Conservation (phyloP, 31 red algal species). For the Endocladia muricata region DNA sequence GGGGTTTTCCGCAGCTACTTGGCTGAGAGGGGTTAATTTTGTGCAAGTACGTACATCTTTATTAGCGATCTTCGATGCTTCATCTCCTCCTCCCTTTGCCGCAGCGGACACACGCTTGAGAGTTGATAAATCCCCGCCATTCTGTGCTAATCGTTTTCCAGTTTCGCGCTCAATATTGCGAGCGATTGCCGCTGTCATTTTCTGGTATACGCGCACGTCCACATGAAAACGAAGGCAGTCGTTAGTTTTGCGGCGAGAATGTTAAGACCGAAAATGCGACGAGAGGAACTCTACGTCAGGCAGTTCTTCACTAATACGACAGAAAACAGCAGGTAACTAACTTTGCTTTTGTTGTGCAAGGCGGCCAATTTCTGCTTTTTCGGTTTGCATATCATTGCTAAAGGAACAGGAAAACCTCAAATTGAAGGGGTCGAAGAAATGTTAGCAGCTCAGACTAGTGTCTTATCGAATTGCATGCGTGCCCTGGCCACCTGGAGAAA, state of each 20-base stretch:
- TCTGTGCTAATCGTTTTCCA: slow-evolving; percentile 29
- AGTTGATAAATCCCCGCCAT: slow-evolving; percentile 38
- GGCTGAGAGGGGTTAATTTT: no score
- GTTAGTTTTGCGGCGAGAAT: background rate
- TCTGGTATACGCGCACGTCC: background rate
- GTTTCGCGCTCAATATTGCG: slow-evolving; percentile 47
- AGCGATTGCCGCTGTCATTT: slow-evolving; percentile 45
- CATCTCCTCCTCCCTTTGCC: slow-evolving; percentile 26
- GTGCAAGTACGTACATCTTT: no score
- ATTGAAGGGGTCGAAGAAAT: background rate
- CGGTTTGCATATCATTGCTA: slow-evolving; percentile 36
- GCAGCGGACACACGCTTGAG: slow-evolving; percentile 45
- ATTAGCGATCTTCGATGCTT: slow-evolving; percentile 28
- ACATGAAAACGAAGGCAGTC: background rate
- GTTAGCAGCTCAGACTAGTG: background rate
- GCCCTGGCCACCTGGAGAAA: background rate
- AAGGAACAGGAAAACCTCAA: no score
- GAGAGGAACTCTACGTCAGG: background rate
- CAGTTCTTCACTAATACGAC: background rate
- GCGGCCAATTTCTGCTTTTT: slow-evolving; percentile 41
- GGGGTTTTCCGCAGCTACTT: no score
- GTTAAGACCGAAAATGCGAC: background rate
- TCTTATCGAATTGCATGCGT: background rate
- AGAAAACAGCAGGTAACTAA: background rate
- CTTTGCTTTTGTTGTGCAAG: slow-evolving; percentile 39